A percentile compares a stretch with the other conserved stretches of the same genome.
Evolutionary conservation across 352 stramenopile species (phyloP).

Genomic region (Globisporangium heterothallicum): DNA sequence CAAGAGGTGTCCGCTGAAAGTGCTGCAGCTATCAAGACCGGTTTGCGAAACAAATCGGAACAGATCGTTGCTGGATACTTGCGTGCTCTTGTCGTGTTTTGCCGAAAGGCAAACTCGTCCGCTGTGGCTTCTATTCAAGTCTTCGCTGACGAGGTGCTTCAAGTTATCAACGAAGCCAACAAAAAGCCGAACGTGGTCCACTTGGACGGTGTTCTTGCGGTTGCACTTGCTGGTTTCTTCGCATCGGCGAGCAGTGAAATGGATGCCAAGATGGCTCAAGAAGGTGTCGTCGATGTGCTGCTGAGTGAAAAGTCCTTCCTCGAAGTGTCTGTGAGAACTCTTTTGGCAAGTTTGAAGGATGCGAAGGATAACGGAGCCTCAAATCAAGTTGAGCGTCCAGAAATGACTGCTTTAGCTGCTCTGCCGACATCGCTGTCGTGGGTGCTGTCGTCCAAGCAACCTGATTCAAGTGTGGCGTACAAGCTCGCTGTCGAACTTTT

Average conservation of each 20-base stretch:
- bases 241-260: constrained; percentile 52
- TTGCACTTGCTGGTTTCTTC: constrained; percentile 54
- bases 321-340: constrained; percentile 28
- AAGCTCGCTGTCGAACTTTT: constrained; percentile 57
- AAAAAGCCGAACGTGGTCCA: constrained; percentile 77
- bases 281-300: constrained; percentile 40
- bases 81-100: constrained; percentile 47
- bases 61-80: constrained; percentile 60
- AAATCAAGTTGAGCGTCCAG: constrained; percentile 28
- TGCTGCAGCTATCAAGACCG: constrained; percentile 37
- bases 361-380: constrained; percentile 15
- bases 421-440: constrained; percentile 52
- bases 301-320: constrained; percentile 48
- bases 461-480: constrained; percentile 41
- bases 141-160: constrained; percentile 50
- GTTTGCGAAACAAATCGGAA: constrained; percentile 72
- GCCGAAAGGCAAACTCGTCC: constrained; percentile 19
- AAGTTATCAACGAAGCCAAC: constrained; percentile 52
- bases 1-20: constrained; percentile 42
- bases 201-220: constrained; percentile 68
- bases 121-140: constrained; percentile 20
- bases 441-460: constrained; percentile 64
- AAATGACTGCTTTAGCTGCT: constrained; percentile 51
- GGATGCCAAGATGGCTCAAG: constrained; percentile 47
- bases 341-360: constrained; percentile 27